phyloP scores from a whole-genome alignment of 176 grass and related monocot species.

The Oryza glumipatula region DNA sequence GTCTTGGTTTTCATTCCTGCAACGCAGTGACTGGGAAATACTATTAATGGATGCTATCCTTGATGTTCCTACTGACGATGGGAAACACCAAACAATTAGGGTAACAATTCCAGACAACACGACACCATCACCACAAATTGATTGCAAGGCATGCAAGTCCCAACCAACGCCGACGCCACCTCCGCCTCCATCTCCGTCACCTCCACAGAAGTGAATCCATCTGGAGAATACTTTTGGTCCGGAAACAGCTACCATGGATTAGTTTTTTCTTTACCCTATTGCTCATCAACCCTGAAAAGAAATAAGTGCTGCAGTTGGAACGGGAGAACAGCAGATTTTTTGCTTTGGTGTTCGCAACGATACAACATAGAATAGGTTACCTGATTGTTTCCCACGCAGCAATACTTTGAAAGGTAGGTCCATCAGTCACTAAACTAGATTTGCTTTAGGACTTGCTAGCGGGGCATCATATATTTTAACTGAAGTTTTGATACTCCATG shows the following conservation, averaged over 20 bases:
- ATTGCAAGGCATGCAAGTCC: slow-evolving; percentile 55
- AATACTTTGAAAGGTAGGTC: background rate
- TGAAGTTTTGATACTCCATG: too few species aligned
- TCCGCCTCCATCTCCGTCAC: background rate
- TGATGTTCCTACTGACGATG: slow-evolving; percentile 54
- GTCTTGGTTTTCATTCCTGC: slow-evolving; percentile 61
- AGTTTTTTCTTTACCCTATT: background rate
- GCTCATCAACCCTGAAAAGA: background rate
- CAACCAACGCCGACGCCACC: background rate
- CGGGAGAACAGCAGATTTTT: background rate
- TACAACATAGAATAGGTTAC: background rate
- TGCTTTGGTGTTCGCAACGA: background rate
- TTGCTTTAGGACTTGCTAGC: background rate
- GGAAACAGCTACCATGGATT: slow-evolving; percentile 6
- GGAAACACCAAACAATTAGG: slow-evolving; percentile 61
- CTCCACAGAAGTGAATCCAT: slow-evolving; percentile 38
- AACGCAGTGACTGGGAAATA: slow-evolving; percentile 55
- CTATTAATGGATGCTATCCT: slow-evolving; percentile 80
- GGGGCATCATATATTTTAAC: background rate
- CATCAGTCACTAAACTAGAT: slow-evolving; percentile 3
- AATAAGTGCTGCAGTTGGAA: slow-evolving; percentile 19
- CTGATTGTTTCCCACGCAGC: background rate
- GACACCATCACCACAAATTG: slow-evolving; percentile 24
- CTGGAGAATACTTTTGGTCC: background rate
- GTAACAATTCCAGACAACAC: slow-evolving; percentile 58